A percentile compares a stretch with the other conserved stretches of the same genome.
Conservation (phyloP, 345 rosid species). For the Iberis pinnata region DNA sequence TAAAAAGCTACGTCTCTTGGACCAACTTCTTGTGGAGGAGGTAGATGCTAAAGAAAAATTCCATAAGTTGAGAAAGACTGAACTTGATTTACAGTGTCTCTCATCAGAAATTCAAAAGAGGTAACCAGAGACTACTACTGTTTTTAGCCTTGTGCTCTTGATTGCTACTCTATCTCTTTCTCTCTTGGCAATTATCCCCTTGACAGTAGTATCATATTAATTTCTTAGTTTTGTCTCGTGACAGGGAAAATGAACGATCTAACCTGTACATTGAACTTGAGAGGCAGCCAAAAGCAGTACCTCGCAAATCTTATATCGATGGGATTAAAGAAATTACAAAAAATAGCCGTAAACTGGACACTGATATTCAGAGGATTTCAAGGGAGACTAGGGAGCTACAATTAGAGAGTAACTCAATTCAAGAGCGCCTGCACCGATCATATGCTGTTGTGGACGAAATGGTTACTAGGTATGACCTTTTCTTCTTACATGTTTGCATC, state of each 20-base stretch:
- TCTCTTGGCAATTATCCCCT: slow-evolving; percentile 6
- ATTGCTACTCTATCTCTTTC: neutral
- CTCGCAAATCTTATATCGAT: slow-evolving; percentile 57
- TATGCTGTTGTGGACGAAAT: slow-evolving; percentile 74
- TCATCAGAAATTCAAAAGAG: slow-evolving; percentile 51
- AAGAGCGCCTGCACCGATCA: slow-evolving; percentile 77
- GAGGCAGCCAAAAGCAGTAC: slow-evolving; percentile 45
- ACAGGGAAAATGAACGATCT: slow-evolving; percentile 54
- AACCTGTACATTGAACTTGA: slow-evolving; percentile 42
- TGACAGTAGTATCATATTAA: neutral
- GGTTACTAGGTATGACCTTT: slow-evolving; percentile 49
- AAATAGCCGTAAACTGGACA: slow-evolving; percentile 73
- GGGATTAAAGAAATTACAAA: slow-evolving; percentile 71
- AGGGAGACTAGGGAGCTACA: slow-evolving; percentile 79
- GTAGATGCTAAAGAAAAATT: slow-evolving; percentile 52
- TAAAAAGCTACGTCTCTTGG: slow-evolving; percentile 50
- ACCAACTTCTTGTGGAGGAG: slow-evolving; percentile 42
- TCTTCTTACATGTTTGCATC: slow-evolving; percentile 9
- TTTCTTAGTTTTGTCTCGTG: neutral
- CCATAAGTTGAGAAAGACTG: slow-evolving; percentile 46
- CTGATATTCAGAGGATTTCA: slow-evolving; percentile 63
- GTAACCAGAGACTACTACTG: slow-evolving; percentile 35
- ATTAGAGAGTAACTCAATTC: slow-evolving; percentile 74
- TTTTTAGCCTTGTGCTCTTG: neutral
- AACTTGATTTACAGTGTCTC: slow-evolving; percentile 42